phyloP scores from a whole-genome alignment of 768 basidiomycete genomes.

The Mycena sanguinolenta region DNA sequence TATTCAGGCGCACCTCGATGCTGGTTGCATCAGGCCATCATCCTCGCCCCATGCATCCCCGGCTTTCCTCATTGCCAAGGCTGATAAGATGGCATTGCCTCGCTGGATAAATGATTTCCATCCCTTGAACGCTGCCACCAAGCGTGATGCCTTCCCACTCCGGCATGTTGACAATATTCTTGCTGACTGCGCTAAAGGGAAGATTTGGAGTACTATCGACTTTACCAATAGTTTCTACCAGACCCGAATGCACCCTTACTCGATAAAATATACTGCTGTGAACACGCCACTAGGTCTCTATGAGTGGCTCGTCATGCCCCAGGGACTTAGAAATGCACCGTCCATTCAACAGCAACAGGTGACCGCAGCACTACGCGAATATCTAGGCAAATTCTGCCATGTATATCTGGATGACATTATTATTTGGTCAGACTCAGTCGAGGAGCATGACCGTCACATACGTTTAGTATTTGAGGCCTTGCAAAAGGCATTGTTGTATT shows the following conservation, averaged over 20 bases:
- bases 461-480: slow-evolving; percentile 39
- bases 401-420: slow-evolving; percentile 43
- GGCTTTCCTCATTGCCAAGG: slow-evolving; percentile 54
- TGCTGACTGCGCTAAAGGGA: slow-evolving; percentile 29
- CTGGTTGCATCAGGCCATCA: slow-evolving; percentile 47
- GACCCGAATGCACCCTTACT: slow-evolving; percentile 43
- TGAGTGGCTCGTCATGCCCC: slow-evolving; percentile 46
- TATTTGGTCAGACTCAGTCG: slow-evolving; percentile 48
- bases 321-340: slow-evolving; percentile 42
- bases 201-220: slow-evolving; percentile 50
- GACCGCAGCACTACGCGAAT: slow-evolving; percentile 39
- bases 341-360: slow-evolving; percentile 47
- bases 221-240: slow-evolving; percentile 58
- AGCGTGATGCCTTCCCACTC: slow-evolving; percentile 47
- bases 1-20: slow-evolving; percentile 48
- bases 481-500: slow-evolving; percentile 35
- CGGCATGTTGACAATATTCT: slow-evolving; percentile 49
- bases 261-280: slow-evolving; percentile 49
- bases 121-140: slow-evolving; percentile 46
- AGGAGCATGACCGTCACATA: slow-evolving; percentile 45
- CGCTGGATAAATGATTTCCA: slow-evolving; percentile 54
- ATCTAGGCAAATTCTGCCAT: no score
- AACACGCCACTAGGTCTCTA: slow-evolving; percentile 51
- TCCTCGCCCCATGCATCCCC: slow-evolving; percentile 48
- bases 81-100: slow-evolving; percentile 43